Percentiles rank a stretch among this genome's conserved stretches.
These are phyloP conservation scores for Aspergillus biplanus DNA, from an alignment of 495 filamentous ascomycete genomes.

Conservation along the genomic window DNA sequence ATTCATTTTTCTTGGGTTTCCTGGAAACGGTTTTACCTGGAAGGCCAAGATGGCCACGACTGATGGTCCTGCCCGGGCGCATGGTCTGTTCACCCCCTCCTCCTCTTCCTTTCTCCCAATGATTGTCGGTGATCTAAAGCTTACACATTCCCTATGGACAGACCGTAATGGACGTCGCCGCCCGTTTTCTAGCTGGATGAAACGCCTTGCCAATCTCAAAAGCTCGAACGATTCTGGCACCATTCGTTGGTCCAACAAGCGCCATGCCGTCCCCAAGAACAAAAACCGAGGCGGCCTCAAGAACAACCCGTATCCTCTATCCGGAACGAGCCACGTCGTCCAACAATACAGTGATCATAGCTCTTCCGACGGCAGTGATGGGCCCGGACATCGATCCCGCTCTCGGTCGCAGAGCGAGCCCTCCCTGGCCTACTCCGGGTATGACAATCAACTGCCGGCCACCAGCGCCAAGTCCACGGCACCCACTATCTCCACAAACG, in stretches of 20 bases:
- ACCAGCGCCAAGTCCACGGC: slow-evolving; percentile 71
- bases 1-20: background rate
- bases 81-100: slow-evolving; percentile 56
- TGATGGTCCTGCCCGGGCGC: slow-evolving; percentile 64
- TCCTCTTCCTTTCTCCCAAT: slow-evolving; percentile 1
- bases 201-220: slow-evolving; percentile 87
- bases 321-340: slow-evolving; percentile 48
- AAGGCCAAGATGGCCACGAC: slow-evolving; percentile 64
- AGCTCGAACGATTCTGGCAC: slow-evolving; percentile 55
- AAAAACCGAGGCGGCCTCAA: slow-evolving; percentile 60
- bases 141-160: slow-evolving; percentile 35
- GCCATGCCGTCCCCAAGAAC: slow-evolving; percentile 47
- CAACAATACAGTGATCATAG: slow-evolving; percentile 51
- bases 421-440: slow-evolving; percentile 60
- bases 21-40: background rate
- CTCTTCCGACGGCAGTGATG: slow-evolving; percentile 41
- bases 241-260: slow-evolving; percentile 54
- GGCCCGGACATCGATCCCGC: slow-evolving; percentile 29
- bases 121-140: slow-evolving; percentile 13
- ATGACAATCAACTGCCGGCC: slow-evolving; percentile 59
- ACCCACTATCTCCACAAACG: slow-evolving; percentile 80
- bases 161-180: slow-evolving; percentile 73
- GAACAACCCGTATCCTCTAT: slow-evolving; percentile 86
- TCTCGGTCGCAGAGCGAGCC: slow-evolving; percentile 52
- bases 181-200: slow-evolving; percentile 93